Base-by-base conservation (phyloP, 2,329 filamentous ascomycete species). In the Amauroascus verrucosus region DNA sequence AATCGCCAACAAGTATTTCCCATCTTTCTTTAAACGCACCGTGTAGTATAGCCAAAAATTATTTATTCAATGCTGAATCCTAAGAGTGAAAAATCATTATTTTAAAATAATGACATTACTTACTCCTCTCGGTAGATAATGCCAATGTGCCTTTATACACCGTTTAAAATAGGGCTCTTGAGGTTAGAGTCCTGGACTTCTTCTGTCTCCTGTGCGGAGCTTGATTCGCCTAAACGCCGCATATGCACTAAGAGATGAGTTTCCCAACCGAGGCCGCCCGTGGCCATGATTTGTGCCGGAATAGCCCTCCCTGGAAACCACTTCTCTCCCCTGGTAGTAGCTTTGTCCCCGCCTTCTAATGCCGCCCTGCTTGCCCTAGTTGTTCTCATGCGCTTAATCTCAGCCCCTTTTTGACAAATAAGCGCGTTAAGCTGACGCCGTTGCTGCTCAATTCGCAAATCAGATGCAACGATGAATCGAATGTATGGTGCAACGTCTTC, bases 401-500 rank as follows among this genome's bases (percentile, higher is more conserved):
- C 67, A 0, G 47, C 58, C 13, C 77, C 78, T 5, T 78, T 79
- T 57, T 83, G 78, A 50, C 78, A 81, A 11, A 86, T 69, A 1
- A 88, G 67, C 51, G 75, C 81, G 58, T 80, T 81, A 8, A 86
- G 68, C 16, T 77, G 77, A 6, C 79, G 65, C 9, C 88, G 79
- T 58, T 88, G 80, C 56, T 81, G 74, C 62, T 88, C 84, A 1
- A 93, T 77, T 1, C 75, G 76, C 18, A 81, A 72, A 61, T 97
- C 91, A 63, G 84, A 86, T 0, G 82, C 76, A 1, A 91, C 82
- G 56, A 98, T 97, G 35, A 78, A 77, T 9, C 94, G 85, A n/a
- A 97, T 80, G 66, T 88, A 97, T 0, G 94, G 93, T 0, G 89
- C 90, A 1, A 97, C 75, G 58, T 98, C 93, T 11, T 84, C 72